Evolutionary conservation across 495 filamentous ascomycete genomes (phyloP), one percentile per base, ranked within the genome.

Genomic region (Podospora bellae-mahoneyi): DNA sequence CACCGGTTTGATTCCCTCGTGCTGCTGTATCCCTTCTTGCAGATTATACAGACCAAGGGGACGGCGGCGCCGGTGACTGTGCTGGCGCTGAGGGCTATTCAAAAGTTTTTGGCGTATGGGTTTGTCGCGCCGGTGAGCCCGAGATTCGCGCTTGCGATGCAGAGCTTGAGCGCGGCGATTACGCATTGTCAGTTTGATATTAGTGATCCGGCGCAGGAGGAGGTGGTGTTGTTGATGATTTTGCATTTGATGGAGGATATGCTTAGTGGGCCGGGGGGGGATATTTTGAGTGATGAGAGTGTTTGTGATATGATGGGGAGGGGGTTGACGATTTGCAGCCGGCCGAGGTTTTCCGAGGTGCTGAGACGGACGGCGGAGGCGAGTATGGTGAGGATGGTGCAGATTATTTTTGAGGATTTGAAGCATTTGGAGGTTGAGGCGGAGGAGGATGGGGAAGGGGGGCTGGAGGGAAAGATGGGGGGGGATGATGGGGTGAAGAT

Each of bases 271-370:
- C 92, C 95, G 0, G 93, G 94, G 32, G 95, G 96, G 16, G 90
- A 93, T 66, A 83, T 98, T 2, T 85, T 97, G 3, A 93, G 94
- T 39, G 95, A 99, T 72, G 94, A 97, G 80, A 97, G 94, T 75
- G 92, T 99, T 13, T 99, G 95, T 74, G 92, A 97, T 75, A 98
- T 99, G 95, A 98, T 99, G 95, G 95, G 97, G 78, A 94, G 92
- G 4, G 96, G 94, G 4, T 78, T 99, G 69, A 97, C 93, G 76
- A 98, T 99, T 86, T 99, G 95, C 80, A 97, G 94, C 66, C 93
- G 97, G 79, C 87, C 89, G 65, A 87, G 94, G 62, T 85, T 99
- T 62, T 97, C 95, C 19, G 95, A 97, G 73, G 87, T 98, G 10
- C 83, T 99, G 19, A 86, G 94, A 64, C 85, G 93, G 68, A 94